phyloP scores from a whole-genome alignment of 2,329 filamentous ascomycete genomes.

The Trichoderma polysporum region DNA sequence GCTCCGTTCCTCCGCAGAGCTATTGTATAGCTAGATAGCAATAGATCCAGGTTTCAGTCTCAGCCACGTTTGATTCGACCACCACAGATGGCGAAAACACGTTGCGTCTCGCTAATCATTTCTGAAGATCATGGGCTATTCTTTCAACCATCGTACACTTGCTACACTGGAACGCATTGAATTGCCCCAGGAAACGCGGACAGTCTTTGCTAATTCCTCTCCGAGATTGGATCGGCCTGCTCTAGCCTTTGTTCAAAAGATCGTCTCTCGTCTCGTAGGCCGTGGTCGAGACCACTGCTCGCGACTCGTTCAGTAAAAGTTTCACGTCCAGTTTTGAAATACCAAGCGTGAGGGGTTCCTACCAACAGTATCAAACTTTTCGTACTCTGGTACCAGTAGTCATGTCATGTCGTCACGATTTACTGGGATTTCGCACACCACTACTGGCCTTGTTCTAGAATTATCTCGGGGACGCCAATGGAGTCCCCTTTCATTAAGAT shows the following conservation, averaged over 20 bases:
- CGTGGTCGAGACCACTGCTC: neutral
- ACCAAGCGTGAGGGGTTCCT: neutral
- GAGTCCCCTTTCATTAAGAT: neutral
- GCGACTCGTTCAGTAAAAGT: neutral
- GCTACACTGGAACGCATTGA: neutral
- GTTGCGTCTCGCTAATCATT: neutral
- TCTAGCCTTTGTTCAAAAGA: neutral
- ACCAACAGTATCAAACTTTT: neutral
- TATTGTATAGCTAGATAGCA: neutral
- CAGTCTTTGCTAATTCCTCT: neutral
- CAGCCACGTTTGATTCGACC: constrained; percentile 1
- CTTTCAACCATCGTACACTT: neutral
- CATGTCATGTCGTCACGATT: neutral
- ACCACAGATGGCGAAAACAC: neutral
- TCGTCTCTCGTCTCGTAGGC: neutral
- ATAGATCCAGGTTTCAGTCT: constrained; percentile 2
- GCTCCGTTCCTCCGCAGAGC: constrained; percentile 3
- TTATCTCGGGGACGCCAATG: neutral
- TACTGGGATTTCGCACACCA: neutral
- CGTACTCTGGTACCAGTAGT: neutral
- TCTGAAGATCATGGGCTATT: neutral
- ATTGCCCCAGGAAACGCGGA: neutral
- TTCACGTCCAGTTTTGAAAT: neutral
- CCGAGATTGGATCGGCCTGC: neutral
- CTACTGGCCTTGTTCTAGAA: neutral